Conservation (phyloP, 2,329 filamentous ascomycete genomes). For the Fusarium sp. region DNA sequence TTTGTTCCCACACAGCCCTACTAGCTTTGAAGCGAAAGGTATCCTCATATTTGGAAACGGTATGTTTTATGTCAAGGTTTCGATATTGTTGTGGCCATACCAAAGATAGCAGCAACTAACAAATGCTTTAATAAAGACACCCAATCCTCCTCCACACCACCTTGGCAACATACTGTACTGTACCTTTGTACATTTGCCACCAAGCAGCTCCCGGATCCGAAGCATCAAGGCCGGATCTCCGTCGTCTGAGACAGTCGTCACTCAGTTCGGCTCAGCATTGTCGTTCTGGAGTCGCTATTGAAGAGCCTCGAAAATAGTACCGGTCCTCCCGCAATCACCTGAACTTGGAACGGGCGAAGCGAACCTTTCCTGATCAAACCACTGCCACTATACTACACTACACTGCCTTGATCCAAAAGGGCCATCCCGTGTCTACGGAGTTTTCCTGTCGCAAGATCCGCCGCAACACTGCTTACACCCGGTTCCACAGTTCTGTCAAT, state of each 20-base stretch:
- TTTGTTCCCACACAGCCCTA: constrained; percentile 1
- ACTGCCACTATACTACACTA: constrained; percentile 2
- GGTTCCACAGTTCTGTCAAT: constrained; percentile 42
- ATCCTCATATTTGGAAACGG: constrained; percentile 29
- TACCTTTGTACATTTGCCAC: constrained; percentile 45
- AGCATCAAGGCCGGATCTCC: constrained; percentile 34
- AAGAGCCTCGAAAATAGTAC: constrained; percentile 45
- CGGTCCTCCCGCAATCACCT: constrained; percentile 45
- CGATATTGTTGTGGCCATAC: constrained; percentile 30
- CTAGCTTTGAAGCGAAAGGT: constrained; percentile 21
- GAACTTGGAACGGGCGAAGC: constrained; percentile 17
- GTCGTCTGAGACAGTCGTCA: constrained; percentile 16
- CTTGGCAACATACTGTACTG: constrained; percentile 4
- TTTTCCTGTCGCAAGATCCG: constrained; percentile 40
- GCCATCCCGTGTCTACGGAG: constrained; percentile 25
- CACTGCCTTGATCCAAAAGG: constrained; percentile 17
- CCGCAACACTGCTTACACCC: constrained; percentile 26
- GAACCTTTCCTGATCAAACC: constrained; percentile 19
- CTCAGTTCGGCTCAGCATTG: constrained; percentile 17
- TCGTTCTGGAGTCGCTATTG: constrained; percentile 51
- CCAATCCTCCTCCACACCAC: constrained; percentile 37
- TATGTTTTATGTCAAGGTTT: constrained; percentile 36
- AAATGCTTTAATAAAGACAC: constrained; percentile 31
- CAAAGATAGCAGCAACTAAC: constrained; percentile 18
- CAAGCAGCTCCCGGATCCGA: constrained; percentile 42